Evolutionary conservation across 1,284 basidiomycete genomes (phyloP), one percentile per base, ranked within the genome.

Genomic region (Vanrija sp.): DNA sequence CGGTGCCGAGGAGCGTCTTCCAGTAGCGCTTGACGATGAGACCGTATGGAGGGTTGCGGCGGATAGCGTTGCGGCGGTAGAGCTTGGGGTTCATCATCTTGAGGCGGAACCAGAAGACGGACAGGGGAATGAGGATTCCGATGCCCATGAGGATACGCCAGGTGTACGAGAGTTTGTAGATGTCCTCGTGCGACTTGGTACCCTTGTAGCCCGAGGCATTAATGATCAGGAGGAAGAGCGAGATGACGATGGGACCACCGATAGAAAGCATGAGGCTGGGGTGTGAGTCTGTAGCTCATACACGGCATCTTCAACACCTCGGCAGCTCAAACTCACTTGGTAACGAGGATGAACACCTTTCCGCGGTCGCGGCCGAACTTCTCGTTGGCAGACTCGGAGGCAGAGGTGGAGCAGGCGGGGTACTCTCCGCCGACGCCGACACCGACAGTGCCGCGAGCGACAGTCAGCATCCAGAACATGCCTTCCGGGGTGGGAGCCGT

Each of bases 81-180:
- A 88, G 78, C 61, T 80, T 80, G 19, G 85, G 82, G 64, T 83
- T 87, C 65, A 87, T 68, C 85, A 89, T 89, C 48, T 82, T 79
- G 64, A 87, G 34, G 4, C 34, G 9, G 34, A 67, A 67, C 53
- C 66, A 69, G 59, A 90, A 85, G 43, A 90, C 87, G 3, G 80
- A 80, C 48, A 87, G 67, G 5, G 88, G 87, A 9, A 88, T 79
- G 18, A 87, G 43, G 29, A 86, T 82, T 18, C 86, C 86, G 49
- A 90, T 79, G 3, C 86, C 87, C 65, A 88, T 88, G 66, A 83
- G 85, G 50, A 86, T 82, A 21, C 88, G 81, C 88, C 88, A 90
- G 46, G 88, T 85, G 9, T 85, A 87, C 26, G 80, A 71, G 8
- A 89, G 80, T 65, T 86, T 83, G 47, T 83, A 71, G 59, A 83